Percentiles rank a stretch among this genome's conserved stretches.
Conservation (phyloP, 371 early-diverging fungal species). For the Homolaphlyctis polyrhiza region DNA sequence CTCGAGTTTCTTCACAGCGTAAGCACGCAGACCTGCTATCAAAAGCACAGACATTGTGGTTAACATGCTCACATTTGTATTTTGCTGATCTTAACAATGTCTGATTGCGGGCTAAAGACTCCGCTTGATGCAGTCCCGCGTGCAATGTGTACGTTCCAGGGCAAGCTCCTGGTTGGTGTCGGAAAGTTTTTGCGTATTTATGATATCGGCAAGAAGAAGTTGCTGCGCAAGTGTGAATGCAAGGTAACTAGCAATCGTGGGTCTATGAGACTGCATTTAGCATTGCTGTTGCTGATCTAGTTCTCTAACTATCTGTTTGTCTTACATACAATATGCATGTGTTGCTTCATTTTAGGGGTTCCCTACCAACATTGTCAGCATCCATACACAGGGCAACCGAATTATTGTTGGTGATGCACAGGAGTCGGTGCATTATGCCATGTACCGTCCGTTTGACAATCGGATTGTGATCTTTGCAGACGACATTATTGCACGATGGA, state of each 20-base stretch:
- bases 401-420: conserved; percentile 83
- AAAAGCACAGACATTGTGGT: no score
- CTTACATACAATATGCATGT: neutral
- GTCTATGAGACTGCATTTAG: conserved; percentile 1
- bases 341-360: no score
- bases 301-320: neutral
- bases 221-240: conserved; percentile 84
- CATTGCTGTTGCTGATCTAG: neutral
- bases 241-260: neutral
- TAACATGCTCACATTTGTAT: neutral
- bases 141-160: conserved; percentile 83
- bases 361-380: conserved; percentile 64
- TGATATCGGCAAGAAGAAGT: conserved; percentile 85
- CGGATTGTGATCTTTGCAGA: conserved; percentile 86
- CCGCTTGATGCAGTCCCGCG: conserved; percentile 80
- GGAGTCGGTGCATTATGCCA: conserved; percentile 79
- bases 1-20: conserved; percentile 77
- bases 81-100: conserved; percentile 1
- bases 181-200: conserved; percentile 87
- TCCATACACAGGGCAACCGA: conserved; percentile 82
- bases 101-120: conserved; percentile 41
- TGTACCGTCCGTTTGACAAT: conserved; percentile 70
- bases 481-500: conserved; percentile 88
- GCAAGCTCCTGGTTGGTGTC: conserved; percentile 81
- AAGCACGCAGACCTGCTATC: no score